Conservation (phyloP, 202 grass and related monocot genomes). For the Alloteropsis angusta region DNA sequence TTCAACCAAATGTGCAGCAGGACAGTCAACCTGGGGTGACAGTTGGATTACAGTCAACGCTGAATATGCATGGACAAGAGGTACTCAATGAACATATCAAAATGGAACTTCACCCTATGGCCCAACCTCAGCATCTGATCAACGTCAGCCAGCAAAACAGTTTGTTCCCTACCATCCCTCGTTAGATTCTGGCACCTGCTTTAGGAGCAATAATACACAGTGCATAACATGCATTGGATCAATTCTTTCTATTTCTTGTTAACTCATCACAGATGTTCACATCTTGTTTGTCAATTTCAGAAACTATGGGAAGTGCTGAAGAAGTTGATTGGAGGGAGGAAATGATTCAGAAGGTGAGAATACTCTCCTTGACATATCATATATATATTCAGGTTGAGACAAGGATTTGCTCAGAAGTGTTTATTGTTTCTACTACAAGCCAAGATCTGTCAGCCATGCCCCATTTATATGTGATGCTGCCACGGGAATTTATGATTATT, state of each 20-base stretch:
- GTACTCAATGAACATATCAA: background rate
- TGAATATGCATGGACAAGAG: background rate
- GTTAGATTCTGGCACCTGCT: background rate
- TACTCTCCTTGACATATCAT: background rate
- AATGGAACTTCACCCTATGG: background rate
- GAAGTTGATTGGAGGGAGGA: constrained; percentile 18
- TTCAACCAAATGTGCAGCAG: background rate
- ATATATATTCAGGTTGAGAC: too few relatives aligned
- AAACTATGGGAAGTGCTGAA: background rate
- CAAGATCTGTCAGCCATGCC: background rate
- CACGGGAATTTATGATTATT: background rate
- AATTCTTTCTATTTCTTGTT: background rate
- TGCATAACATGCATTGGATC: background rate
- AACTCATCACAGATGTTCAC: background rate
- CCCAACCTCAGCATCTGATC: too few relatives aligned
- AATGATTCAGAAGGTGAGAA: constrained; percentile 22
- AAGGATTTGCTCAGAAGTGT: too few relatives aligned
- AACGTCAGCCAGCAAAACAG: background rate
- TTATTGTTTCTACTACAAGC: background rate
- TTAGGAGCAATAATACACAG: background rate
- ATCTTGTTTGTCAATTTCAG: constrained; percentile 2
- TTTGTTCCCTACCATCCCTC: background rate
- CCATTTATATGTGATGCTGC: background rate
- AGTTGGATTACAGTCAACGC: background rate
- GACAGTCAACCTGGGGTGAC: background rate